These are phyloP conservation scores for Ananas comosus DNA, from an alignment of 176 grass and related monocot genomes.

Conservation along the genomic window DNA sequence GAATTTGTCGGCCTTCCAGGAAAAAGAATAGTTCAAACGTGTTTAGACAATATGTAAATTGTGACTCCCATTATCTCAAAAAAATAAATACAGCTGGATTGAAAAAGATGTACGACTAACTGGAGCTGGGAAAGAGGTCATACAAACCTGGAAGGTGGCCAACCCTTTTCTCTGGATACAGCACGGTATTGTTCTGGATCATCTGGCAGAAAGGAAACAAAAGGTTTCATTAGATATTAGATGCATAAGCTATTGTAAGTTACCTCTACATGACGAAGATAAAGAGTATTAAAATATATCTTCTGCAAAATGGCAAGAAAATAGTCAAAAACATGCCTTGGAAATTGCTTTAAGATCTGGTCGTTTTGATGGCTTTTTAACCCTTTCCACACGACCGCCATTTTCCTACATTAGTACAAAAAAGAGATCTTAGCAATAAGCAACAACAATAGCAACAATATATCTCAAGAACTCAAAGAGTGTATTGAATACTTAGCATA, in stretches of 20 bases:
- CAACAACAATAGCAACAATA: background rate
- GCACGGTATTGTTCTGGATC: slow-evolving; percentile 34
- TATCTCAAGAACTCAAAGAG: background rate
- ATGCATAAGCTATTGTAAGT: too few species aligned
- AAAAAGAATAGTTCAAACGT: too few species aligned
- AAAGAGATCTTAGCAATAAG: background rate
- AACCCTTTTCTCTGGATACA: slow-evolving; percentile 50
- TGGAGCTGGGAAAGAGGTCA: background rate
- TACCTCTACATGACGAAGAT: too few species aligned
- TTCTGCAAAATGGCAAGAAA: background rate
- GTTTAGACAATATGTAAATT: too few species aligned
- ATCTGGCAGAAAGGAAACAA: slow-evolving; percentile 26
- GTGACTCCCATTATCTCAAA: background rate
- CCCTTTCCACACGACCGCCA: background rate
- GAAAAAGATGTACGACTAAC: background rate
- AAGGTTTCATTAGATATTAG: background rate
- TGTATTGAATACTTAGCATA: background rate
- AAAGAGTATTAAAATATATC: too few species aligned
- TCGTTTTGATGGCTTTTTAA: slow-evolving; percentile 10
- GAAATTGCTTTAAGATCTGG: slow-evolving; percentile 24
- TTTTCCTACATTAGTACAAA: slow-evolving; percentile 1
- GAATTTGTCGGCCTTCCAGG: too few species aligned
- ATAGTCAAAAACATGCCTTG: slow-evolving; percentile 5
- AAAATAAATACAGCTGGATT: background rate
- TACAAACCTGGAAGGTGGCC: slow-evolving; percentile 38